phyloP scores from a whole-genome alignment of 2,329 filamentous ascomycete species.

The Cladosporium sp. region DNA sequence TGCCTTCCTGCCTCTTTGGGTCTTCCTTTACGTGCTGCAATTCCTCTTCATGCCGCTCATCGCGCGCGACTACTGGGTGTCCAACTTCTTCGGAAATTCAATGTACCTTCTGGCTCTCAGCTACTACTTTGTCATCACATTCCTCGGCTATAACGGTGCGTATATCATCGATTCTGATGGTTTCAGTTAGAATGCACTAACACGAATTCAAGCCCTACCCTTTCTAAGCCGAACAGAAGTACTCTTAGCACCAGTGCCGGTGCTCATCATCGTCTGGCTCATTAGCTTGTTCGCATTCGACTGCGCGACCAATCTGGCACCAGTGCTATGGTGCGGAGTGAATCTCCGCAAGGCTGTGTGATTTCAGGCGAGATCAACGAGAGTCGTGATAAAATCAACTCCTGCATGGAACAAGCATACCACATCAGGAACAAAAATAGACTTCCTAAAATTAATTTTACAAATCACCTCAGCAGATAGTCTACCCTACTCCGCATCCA shows the following conservation, averaged over 20 bases:
- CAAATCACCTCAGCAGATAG: neutral
- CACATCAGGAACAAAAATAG: neutral
- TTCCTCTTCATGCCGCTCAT: slow-evolving; percentile 63
- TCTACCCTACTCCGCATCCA: slow-evolving; percentile 64
- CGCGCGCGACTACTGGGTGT: slow-evolving; percentile 52
- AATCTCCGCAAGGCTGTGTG: slow-evolving; percentile 24
- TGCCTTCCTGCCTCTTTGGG: slow-evolving; percentile 64
- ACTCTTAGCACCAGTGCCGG: slow-evolving; percentile 58
- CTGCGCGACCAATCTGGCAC: slow-evolving; percentile 48
- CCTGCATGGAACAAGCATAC: neutral
- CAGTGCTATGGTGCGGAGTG: slow-evolving; percentile 48
- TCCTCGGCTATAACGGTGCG: slow-evolving; percentile 62
- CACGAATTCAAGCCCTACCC: slow-evolving; percentile 48
- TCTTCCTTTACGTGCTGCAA: slow-evolving; percentile 63
- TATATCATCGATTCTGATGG: neutral
- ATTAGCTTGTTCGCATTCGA: slow-evolving; percentile 50
- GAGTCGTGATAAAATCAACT: neutral
- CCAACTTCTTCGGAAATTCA: slow-evolving; percentile 60
- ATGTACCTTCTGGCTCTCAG: slow-evolving; percentile 62
- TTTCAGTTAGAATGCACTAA: slow-evolving; percentile 14
- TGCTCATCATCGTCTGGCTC: slow-evolving; percentile 57
- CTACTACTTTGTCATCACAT: slow-evolving; percentile 66
- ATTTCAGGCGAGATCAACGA: neutral
- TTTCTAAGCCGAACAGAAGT: slow-evolving; percentile 66
- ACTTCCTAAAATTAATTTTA: neutral